These are phyloP conservation scores for Trametes cinnabarina DNA, from an alignment of 768 basidiomycete genomes.

Conservation along the genomic window DNA sequence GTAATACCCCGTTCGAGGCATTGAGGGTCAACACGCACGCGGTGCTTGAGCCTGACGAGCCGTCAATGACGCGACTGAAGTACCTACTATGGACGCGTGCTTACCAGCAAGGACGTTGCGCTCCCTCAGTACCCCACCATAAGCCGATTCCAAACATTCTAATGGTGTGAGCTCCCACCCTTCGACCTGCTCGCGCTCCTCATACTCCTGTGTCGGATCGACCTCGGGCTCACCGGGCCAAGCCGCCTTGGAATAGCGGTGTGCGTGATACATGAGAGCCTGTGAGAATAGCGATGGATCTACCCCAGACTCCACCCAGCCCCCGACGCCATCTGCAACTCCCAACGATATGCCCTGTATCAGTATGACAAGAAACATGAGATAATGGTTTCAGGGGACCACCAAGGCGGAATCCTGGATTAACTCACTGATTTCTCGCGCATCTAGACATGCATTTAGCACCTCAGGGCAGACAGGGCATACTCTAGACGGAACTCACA, in stretches of 20 bases:
- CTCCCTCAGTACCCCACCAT: slow-evolving; percentile 69
- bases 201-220: slow-evolving; percentile 72
- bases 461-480: slow-evolving; percentile 1
- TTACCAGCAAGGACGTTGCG: slow-evolving; percentile 40
- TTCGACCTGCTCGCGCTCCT: slow-evolving; percentile 59
- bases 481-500: slow-evolving; percentile 46
- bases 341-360: slow-evolving; percentile 73
- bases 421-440: slow-evolving; percentile 70
- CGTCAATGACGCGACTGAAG: not conserved
- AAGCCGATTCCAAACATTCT: slow-evolving; percentile 71
- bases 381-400: not conserved
- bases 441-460: slow-evolving; percentile 50
- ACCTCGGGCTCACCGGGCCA: slow-evolving; percentile 86
- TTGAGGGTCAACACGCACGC: slow-evolving; percentile 76
- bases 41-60: slow-evolving; percentile 71
- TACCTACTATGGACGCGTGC: slow-evolving; percentile 1
- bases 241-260: slow-evolving; percentile 65
- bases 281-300: slow-evolving; percentile 92
- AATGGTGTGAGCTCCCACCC: slow-evolving; percentile 68
- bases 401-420: not conserved
- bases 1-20: slow-evolving; percentile 68
- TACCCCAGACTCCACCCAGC: slow-evolving; percentile 81
- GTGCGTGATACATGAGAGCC: slow-evolving; percentile 84
- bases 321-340: slow-evolving; percentile 91
- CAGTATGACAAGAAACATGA: slow-evolving; percentile 13